A percentile compares a stretch with the other conserved stretches of the same genome.
Conservation (phyloP, 495 filamentous ascomycete genomes). For the Tuber melanosporum region DNA sequence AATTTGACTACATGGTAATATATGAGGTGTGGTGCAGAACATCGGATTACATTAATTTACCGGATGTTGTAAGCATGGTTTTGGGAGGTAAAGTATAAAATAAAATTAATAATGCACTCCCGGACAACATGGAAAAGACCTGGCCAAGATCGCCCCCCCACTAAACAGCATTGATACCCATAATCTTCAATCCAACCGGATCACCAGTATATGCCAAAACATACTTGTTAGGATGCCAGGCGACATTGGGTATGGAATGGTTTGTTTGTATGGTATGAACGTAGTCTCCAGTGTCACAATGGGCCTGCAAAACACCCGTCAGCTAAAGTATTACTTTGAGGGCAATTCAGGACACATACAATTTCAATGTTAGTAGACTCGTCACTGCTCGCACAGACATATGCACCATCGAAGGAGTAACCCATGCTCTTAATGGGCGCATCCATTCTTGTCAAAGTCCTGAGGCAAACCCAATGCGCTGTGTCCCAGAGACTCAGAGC, state of each 20-base stretch:
- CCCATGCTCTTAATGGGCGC: conserved; percentile 77
- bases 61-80: neutral
- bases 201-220: conserved; percentile 86
- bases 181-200: conserved; percentile 70
- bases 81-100: neutral
- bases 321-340: neutral
- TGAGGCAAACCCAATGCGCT: conserved; percentile 78
- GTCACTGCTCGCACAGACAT: conserved; percentile 86
- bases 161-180: conserved; percentile 47
- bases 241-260: conserved; percentile 59
- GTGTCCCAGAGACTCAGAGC: conserved; percentile 90
- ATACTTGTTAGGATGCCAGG: conserved; percentile 87
- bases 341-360: conserved; percentile 25
- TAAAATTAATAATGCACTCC: neutral
- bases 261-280: conserved; percentile 70
- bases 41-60: conserved; percentile 1
- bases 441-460: conserved; percentile 68
- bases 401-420: conserved; percentile 48
- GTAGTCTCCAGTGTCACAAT: conserved; percentile 80
- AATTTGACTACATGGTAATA: neutral
- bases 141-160: neutral
- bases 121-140: neutral
- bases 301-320: conserved; percentile 51
- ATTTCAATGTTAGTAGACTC: conserved; percentile 77
- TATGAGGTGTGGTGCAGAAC: neutral